Evolutionary conservation across 148 eudicot genomes (phyloP).

Genomic region (Arbutus unedo): DNA sequence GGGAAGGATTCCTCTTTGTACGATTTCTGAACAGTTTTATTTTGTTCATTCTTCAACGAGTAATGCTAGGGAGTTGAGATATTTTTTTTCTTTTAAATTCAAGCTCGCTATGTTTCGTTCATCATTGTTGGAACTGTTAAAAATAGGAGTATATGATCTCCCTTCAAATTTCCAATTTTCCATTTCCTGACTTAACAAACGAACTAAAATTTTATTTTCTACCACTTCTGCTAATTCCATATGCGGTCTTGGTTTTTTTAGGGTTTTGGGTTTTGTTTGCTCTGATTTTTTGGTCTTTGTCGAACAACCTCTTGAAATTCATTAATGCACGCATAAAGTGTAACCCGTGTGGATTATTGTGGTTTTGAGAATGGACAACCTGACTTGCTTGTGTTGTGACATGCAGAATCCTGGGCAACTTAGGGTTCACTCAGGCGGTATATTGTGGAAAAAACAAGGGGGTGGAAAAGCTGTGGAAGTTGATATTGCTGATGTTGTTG

Average conservation of each 20-base stretch:
- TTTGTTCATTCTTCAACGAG: neutral
- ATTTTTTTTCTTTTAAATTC: neutral
- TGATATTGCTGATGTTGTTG: conserved; percentile 58
- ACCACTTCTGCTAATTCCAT: neutral
- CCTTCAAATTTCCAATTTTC: neutral
- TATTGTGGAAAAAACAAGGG: conserved; percentile 91
- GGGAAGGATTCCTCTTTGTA: neutral
- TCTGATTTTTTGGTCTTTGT: neutral
- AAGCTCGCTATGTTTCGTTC: neutral
- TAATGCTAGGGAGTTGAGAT: neutral
- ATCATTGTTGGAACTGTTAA: neutral
- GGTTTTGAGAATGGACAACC: neutral
- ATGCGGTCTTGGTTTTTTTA: neutral
- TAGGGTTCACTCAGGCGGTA: conserved; percentile 68
- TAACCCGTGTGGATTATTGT: neutral
- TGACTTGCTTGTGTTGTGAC: neutral
- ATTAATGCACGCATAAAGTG: neutral
- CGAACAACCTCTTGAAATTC: neutral
- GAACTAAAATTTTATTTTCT: neutral
- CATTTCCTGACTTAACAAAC: neutral
- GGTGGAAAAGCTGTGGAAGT: conserved; percentile 94
- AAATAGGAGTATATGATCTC: neutral
- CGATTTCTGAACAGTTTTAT: neutral
- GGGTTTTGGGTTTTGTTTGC: neutral
- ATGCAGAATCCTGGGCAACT: conserved; percentile 58